Evolutionary conservation across 441 rosid genomes (phyloP), one percentile per base, ranked within the genome.

Genomic region (Eruca vesicaria): DNA sequence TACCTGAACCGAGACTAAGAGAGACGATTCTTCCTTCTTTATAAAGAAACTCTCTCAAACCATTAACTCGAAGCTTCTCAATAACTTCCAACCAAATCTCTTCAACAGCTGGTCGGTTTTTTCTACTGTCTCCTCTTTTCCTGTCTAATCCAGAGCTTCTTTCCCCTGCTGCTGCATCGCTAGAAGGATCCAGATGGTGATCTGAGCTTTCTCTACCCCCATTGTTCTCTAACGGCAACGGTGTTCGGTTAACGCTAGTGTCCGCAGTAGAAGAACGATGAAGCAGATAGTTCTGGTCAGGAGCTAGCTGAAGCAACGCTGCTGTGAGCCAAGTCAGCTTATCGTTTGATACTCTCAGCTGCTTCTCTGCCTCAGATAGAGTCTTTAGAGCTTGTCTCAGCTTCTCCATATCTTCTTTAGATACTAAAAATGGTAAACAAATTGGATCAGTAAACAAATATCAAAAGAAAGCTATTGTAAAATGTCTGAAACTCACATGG

Each of bases 301-400:
- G 98, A 81, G 99, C 98, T 63, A 96, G 86, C 65, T 94, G 98
- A 86, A 96, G 97, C 85, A 96, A 78, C 36, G 99, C 96, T 16
- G 99, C 98, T 10, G 98, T 94, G 67, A 96, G 83, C 99, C 98
- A 96, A 16, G 98, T 96, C 78, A 88, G 74, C 75, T 92, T 96
- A 79, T 96, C 99, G 78, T 84, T 94, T 58, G 97, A 87, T 78
- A 88, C 84, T 82, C 98, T 84, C 69, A 96, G 82, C 79, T 90
- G 98, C 76, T 94, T 96, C 83, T 96, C 98, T 71, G 99, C 98
- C 84, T 96, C 98, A 0, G 98, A 94, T 78, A 96, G 74, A 2
- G 99, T 94, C 85, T 89, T 96, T 70, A 96, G 81, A 6, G 99
- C 98, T 79, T 88, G 98, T 20, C 99, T 97, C 72, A 96, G 86